phyloP scores from a whole-genome alignment of 192 early-diverging fungal genomes.

The Podila minutissima region DNA sequence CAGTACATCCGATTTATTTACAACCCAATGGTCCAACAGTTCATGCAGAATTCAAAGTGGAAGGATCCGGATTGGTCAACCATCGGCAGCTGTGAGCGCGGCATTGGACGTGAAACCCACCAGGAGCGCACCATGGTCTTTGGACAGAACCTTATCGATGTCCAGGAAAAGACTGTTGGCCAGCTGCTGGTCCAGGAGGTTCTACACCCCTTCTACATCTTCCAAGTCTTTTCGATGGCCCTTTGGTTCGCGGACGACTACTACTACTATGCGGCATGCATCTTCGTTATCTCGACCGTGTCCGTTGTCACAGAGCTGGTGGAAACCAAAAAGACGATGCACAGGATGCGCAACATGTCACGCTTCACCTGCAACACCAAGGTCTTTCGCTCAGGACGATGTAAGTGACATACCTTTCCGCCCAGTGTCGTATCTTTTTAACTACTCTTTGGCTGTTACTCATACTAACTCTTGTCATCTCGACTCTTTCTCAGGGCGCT shows the following conservation, averaged over 20 bases:
- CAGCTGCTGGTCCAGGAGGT: slow-evolving; percentile 79
- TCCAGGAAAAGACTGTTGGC: slow-evolving; percentile 68
- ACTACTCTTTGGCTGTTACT: slow-evolving; percentile 12
- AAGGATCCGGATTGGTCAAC: slow-evolving; percentile 63
- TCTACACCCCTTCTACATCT: slow-evolving; percentile 87
- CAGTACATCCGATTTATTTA: slow-evolving; percentile 65
- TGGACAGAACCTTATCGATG: slow-evolving; percentile 78
- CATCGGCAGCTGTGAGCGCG: slow-evolving; percentile 55
- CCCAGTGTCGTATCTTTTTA: slow-evolving; percentile 50
- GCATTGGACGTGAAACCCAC: slow-evolving; percentile 64
- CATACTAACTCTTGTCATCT: slow-evolving; percentile 19
- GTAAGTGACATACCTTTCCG: slow-evolving; percentile 44
- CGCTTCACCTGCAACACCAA: slow-evolving; percentile 84
- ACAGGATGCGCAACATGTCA: slow-evolving; percentile 85
- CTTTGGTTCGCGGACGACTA: slow-evolving; percentile 94
- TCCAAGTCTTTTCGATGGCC: slow-evolving; percentile 79
- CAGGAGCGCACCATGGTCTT: slow-evolving; percentile 71
- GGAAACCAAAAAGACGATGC: slow-evolving; percentile 67
- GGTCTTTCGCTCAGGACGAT: slow-evolving; percentile 71
- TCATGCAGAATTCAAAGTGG: slow-evolving; percentile 61
- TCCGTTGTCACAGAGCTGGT: slow-evolving; percentile 57
- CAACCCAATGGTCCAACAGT: slow-evolving; percentile 59
- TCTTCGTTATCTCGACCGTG: slow-evolving; percentile 86
- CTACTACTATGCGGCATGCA: slow-evolving; percentile 95
- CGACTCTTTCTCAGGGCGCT: slow-evolving; percentile 31